Base-by-base conservation (phyloP, 768 basidiomycete species). In the Serpula lacrymans region DNA sequence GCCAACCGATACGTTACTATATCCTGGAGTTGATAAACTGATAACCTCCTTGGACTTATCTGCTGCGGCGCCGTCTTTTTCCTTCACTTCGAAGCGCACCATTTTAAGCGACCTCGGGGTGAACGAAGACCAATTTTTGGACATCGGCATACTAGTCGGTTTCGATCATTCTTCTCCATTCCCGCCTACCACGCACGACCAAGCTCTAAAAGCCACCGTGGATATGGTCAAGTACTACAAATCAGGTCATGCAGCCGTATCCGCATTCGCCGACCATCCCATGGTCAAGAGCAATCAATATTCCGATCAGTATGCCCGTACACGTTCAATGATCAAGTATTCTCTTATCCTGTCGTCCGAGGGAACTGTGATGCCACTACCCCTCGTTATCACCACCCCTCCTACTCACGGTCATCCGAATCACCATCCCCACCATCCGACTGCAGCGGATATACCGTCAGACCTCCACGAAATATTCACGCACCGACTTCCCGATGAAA, bases 401-500 rank as follows among this genome's bases (percentile, higher is more conserved):
- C 63, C 71, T 9, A 47, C 68, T 4, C 72, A 75, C 36, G 68
- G 75, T 6, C 70, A 74, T 39, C 68, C 74, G 17, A 75, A 73
- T 49, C 77, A 80, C 53, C 77, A 80, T 47, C 61, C 69, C 14
- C 78, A 81, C 50, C 80, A 84, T 45, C 78, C 85, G 29, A 90
- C 89, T 0, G 79, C 86, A 0, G 81, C 84, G 20, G 96, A 98
- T 55, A 83, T 98, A 42, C 96, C 96, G 3, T 61, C 66, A 35
- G 95, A 98, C 63, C 68, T 99, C 27, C 88, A 95, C 57, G 92
- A 96, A 39, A 88, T 98, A 46, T 98, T 97, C 68, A 94, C 92
- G 8, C 71, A 89, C 62, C 84, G 92, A 32, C 74, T 99, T 18
- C 95, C 95, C 1, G 96, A 98, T 60, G 93, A 98, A 59, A 75